These are phyloP conservation scores for Beauveria pseudobassiana DNA, from an alignment of 2,329 filamentous ascomycete genomes.

Conservation along the genomic window DNA sequence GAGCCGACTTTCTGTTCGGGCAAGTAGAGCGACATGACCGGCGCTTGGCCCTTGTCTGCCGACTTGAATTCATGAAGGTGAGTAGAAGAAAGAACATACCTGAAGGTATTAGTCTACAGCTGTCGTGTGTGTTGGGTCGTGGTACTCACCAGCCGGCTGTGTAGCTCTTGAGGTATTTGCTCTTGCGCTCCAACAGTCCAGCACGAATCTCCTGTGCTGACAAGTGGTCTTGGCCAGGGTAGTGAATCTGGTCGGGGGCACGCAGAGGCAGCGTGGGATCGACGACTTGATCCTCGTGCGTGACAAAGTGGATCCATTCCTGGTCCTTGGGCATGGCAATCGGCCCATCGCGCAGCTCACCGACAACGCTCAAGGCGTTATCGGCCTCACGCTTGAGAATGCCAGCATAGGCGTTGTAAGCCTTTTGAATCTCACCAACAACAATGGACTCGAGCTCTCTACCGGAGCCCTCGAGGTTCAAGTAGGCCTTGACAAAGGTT, in stretches of 20 bases:
- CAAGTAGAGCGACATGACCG: slow-evolving; percentile 93
- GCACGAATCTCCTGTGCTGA: slow-evolving; percentile 77
- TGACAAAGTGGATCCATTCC: slow-evolving; percentile 82
- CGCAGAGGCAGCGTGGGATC: slow-evolving; percentile 76
- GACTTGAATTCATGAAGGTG: slow-evolving; percentile 99
- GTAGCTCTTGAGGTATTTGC: slow-evolving; percentile 97
- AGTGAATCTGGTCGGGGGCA: slow-evolving; percentile 73
- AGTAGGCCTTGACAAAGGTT: slow-evolving; percentile 59
- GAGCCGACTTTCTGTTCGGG: slow-evolving; percentile 93
- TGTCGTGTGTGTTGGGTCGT: not conserved
- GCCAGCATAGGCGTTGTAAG: slow-evolving; percentile 87
- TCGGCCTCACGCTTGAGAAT: slow-evolving; percentile 90
- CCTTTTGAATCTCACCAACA: slow-evolving; percentile 95
- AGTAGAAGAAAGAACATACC: slow-evolving; percentile 93
- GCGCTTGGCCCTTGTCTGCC: slow-evolving; percentile 84
- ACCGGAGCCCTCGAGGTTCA: slow-evolving; percentile 90
- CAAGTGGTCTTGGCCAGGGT: slow-evolving; percentile 82
- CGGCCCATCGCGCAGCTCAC: slow-evolving; percentile 75
- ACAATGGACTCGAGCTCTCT: slow-evolving; percentile 94
- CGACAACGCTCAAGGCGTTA: slow-evolving; percentile 66
- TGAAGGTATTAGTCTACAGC: slow-evolving; percentile 26
- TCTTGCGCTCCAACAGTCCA: slow-evolving; percentile 92
- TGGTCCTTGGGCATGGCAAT: slow-evolving; percentile 90
- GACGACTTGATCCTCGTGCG: slow-evolving; percentile 75
- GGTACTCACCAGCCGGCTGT: slow-evolving; percentile 77